Base-by-base conservation (phyloP, 176 grass and related monocot species). In the Rhynchospora pubera region DNA sequence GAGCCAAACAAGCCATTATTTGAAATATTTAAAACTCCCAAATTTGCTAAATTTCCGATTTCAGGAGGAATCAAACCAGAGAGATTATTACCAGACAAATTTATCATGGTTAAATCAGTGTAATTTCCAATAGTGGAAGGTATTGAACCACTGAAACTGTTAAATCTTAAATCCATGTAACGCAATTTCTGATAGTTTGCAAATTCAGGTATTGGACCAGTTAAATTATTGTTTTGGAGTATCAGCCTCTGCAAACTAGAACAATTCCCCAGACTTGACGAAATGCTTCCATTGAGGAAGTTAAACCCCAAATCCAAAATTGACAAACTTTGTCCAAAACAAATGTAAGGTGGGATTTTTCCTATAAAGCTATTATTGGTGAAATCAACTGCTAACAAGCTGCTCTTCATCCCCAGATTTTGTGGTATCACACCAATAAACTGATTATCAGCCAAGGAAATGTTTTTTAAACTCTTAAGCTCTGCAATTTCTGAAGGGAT, bases 271-370 rank as follows among this genome's bases (percentile, higher is more conserved):
- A 92, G 32, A 86, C 6, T 78, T 3, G 77, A 58, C 78, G 94
- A 92, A 21, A 97, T 94, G 62, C 85, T 92, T 73, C 87, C 90
- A 82, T 88, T 92, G 5, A 97, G 83, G 52, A 60, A 70, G 91
- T 97, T 97, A 15, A 30, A 79, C 0, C 87, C 92, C 83, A 94
- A 50, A 79, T 6, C 74, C 64, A 97, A 79, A 28, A 88, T 0
- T 44, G 46, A 86, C 53, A 97, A 81, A 75, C 85, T 77, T 87
- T 92, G 88, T 7, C 87, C 85, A 21, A 75, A 91, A 83, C 94
- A 97, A 42, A 97, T 85, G 46, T 91, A 62, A 26, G 88, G 88
- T 16, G 94, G 94, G 18, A 97, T 84, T 80, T 62, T 77, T 65
- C 94, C 92, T 44, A 89, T 74, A 79, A 92, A 89, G 26, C 83